phyloP scores from a whole-genome alignment of 2,329 filamentous ascomycete genomes.

The Aspergillus versicolor region DNA sequence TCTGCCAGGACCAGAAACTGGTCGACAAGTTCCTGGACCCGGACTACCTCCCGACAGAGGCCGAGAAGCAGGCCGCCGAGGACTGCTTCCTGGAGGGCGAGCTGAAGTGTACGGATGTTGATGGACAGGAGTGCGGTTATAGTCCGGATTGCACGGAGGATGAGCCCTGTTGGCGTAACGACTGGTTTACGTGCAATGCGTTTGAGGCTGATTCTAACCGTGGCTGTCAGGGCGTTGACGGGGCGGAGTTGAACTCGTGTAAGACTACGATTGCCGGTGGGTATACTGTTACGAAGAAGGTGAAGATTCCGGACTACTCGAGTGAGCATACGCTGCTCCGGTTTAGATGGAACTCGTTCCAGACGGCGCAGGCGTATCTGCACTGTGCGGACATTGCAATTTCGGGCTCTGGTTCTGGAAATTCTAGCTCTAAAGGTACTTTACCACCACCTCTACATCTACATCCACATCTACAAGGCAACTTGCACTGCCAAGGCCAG shows the following conservation, averaged over 20 bases:
- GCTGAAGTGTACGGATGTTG: conserved; percentile 51
- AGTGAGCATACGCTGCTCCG: conserved; percentile 54
- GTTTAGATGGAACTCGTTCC: conserved; percentile 57
- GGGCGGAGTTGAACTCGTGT: conserved; percentile 46
- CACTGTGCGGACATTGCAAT: conserved; percentile 56
- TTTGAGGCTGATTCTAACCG: conserved; percentile 20
- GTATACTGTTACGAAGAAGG: conserved; percentile 54
- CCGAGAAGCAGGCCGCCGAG: conserved; percentile 55
- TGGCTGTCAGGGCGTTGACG: conserved; percentile 48
- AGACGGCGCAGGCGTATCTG: conserved; percentile 56
- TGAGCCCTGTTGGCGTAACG: conserved; percentile 50
- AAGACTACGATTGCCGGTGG: conserved; percentile 54
- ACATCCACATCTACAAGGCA: too few species aligned
- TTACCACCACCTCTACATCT: too few species aligned
- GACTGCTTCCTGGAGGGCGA: conserved; percentile 52
- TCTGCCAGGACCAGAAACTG: conserved; percentile 53
- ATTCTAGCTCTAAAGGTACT: too few species aligned
- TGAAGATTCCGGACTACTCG: conserved; percentile 50
- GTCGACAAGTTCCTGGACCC: conserved; percentile 53
- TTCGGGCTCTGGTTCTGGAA: neutral
- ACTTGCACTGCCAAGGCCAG: too few species aligned
- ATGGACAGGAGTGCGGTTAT: conserved; percentile 51
- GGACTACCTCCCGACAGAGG: conserved; percentile 49
- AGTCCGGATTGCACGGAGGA: conserved; percentile 49
- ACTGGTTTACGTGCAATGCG: conserved; percentile 54